Base-by-base conservation (phyloP, 2,329 filamentous ascomycete genomes). In the Calcarisporium arbuscula region DNA sequence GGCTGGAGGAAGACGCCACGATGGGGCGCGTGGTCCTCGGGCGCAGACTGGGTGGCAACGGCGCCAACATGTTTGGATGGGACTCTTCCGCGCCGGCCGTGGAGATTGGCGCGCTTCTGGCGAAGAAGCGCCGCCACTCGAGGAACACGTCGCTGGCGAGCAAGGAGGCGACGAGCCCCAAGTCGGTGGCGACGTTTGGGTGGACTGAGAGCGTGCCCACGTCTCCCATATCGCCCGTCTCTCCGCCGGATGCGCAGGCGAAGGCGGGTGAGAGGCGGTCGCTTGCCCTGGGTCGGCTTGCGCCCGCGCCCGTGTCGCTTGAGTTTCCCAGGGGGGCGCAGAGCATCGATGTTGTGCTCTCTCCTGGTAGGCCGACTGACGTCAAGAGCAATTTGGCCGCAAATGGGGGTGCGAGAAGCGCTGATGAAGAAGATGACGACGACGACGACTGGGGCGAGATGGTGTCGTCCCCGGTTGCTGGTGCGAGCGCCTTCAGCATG, bases 1-100 rank as follows among this genome's bases (percentile, higher is more conserved):
- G 79, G 79, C 77, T 81, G 67, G 74, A 80, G 45, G 72, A 81
- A 45, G 77, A 78, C 44, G 72, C 73, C 0, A 71, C 75, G 19
- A 62, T 70, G 3, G 72, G 74, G 2, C 67, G 68, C n/a, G 51
- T 56, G 6, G 52, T 58, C 17, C 48, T 60, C 4, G 60, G 62
- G 1, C 56, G 61, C 30, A 56, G 63, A 12, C 48, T 49, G 1
- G 58, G 56, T 2, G 53, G 53, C 14, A 61, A 65, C 14, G 68
- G 66, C 25, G 64, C 62, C 6, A 67, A 64, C 38, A 65, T 73
- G 44, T 82, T 81, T 52, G 74, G 77, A 19, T 82, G 77, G 77
- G 72, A 79, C 43, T 68, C 68, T 11, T 62, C 64, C 14, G 65
- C 67, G 0, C 62, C 68, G 19, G 63, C 67, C 8, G 60, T 77